Evolutionary conservation across 2,329 filamentous ascomycete genomes (phyloP).

Genomic region (Cercospora sp.): DNA sequence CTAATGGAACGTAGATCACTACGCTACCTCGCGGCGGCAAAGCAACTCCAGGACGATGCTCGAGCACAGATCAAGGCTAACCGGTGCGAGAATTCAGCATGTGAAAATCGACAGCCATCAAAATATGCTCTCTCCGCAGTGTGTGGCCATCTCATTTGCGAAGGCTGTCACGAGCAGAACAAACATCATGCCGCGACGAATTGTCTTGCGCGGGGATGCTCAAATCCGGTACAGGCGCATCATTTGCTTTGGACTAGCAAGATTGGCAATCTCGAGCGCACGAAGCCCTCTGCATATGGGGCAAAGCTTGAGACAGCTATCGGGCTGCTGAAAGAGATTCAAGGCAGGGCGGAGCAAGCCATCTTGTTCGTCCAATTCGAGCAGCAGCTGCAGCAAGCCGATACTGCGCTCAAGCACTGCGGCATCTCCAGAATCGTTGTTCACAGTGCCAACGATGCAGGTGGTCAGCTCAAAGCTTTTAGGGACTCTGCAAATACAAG

Average conservation of each 20-base stretch:
- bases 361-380: conserved; percentile 58
- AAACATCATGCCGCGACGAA: conserved; percentile 31
- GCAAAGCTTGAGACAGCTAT: conserved; percentile 53
- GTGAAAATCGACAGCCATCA: not conserved
- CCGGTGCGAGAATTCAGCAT: conserved; percentile 16
- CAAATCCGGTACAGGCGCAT: conserved; percentile 40
- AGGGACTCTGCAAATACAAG: conserved; percentile 13
- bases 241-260: conserved; percentile 45
- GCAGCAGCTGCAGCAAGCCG: conserved; percentile 46
- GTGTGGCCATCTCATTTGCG: conserved; percentile 57
- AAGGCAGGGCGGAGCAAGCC: conserved; percentile 48
- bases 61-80: not conserved
- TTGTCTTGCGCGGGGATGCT: conserved; percentile 47
- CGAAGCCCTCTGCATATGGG: conserved; percentile 36
- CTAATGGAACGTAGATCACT: conserved; percentile 27
- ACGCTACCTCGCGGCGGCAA: conserved; percentile 29
- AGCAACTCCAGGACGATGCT: conserved; percentile 7
- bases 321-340: conserved; percentile 46
- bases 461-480: conserved; percentile 28
- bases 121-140: conserved; percentile 43
- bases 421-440: conserved; percentile 43
- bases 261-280: conserved; percentile 37
- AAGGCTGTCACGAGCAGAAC: conserved; percentile 39
- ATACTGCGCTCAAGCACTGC: conserved; percentile 36
- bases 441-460: conserved; percentile 30